Evolutionary conservation across 495 filamentous ascomycete genomes (phyloP), one percentile per base, ranked within the genome.

Genomic region (Bacidia rubella): DNA sequence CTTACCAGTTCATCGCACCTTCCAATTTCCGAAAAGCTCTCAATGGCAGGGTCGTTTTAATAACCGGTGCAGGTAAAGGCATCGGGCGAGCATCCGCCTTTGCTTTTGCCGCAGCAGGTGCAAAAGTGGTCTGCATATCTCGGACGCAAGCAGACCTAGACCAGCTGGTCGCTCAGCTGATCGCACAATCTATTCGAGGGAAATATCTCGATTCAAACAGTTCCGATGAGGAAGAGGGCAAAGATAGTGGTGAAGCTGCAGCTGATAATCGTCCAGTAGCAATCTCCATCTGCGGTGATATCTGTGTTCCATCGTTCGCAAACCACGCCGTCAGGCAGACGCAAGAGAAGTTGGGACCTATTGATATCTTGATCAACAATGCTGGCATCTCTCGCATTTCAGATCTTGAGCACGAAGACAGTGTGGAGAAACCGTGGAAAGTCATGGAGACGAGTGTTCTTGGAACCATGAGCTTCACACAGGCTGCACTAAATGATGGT

Each of bases 11-110:
- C 29, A 63, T 64, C 27, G 45, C 58, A 9, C 68, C 68, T 25
- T 23, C 55, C 1, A 62, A 61, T 22, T 57, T 51, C 21, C 38
- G 3, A 2, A 52, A 43, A 66, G 81, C 78, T 11, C 70, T 85
- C 44, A 79, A 76, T 58, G 76, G 75, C 49, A 78, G 74, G 55
- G 85, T 81, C 3, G 81, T 82, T 20, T 78, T 87, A 45, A 75
- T 87, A 11, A 80, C 84, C 3, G 85, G 84, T 7, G 80, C 82
- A 25, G 83, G 74, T 19, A 75, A 78, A 32, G 84, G 84, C 22
- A 87, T 87, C 56, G 84, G 84, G 11, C 67, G 80, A 11, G 78
- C 77, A 11, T 71, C 84, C n/a, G 81, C 81, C 12, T 71, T 85
- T 32, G 79, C 71, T 3, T 60, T 65, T 17, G 83, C 83, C 12